phyloP scores from a whole-genome alignment of 495 filamentous ascomycete species.

The Penicillium pulvis region DNA sequence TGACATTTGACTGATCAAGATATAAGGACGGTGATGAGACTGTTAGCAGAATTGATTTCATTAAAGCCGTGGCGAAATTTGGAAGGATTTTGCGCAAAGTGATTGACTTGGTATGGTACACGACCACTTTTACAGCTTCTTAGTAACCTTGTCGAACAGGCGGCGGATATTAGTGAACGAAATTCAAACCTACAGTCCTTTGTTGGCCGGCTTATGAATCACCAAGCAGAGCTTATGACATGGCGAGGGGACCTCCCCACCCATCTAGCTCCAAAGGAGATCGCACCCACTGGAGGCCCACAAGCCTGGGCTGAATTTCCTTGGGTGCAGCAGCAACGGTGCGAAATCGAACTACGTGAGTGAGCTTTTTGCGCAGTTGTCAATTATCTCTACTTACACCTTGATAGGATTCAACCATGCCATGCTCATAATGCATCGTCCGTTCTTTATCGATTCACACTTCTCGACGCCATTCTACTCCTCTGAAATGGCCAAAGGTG shows the following conservation, averaged over 20 bases:
- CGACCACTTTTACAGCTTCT: neutral
- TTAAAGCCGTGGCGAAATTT: constrained; percentile 14
- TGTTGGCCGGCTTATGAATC: constrained; percentile 19
- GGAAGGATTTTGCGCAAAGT: constrained; percentile 13
- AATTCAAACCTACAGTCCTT: constrained; percentile 6
- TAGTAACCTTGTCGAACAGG: neutral
- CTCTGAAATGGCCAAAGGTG: constrained; percentile 11
- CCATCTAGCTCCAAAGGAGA: constrained; percentile 10
- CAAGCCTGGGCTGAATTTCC: neutral
- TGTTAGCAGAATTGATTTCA: constrained; percentile 5
- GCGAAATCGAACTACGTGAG: constrained; percentile 15
- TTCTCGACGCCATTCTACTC: constrained; percentile 21
- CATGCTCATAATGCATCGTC: constrained; percentile 18
- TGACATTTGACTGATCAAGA: neutral
- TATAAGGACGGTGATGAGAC: neutral
- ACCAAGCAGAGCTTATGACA: constrained; percentile 20
- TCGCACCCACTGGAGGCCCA: neutral
- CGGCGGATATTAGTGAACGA: constrained; percentile 12
- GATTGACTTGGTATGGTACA: constrained; percentile 12
- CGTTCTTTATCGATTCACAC: constrained; percentile 8
- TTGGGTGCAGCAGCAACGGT: constrained; percentile 13
- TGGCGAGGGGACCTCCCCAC: constrained; percentile 15
- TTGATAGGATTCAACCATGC: constrained; percentile 16
- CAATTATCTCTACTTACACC: neutral
- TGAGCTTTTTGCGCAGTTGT: neutral